Percentiles rank a stretch among this genome's conserved stretches.
These are phyloP conservation scores for Aspergillus neotritici DNA, from an alignment of 2,329 filamentous ascomycete genomes.

Conservation along the genomic window DNA sequence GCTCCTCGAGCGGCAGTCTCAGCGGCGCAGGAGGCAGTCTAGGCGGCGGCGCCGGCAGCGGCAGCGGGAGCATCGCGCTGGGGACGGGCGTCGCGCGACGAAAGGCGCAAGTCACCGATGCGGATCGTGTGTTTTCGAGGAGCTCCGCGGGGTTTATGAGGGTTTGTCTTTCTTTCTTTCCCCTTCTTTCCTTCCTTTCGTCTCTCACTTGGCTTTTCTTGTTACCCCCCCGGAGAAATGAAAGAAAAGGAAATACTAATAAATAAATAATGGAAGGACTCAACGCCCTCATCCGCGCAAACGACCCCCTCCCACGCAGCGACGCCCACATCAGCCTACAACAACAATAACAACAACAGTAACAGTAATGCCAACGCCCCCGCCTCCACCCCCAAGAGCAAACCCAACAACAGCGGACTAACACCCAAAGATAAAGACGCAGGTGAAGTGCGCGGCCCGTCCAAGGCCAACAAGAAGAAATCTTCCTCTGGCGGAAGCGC, in stretches of 20 bases:
- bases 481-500: neutral
- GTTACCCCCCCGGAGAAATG: neutral
- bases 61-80: neutral
- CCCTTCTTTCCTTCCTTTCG: neutral
- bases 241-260: neutral
- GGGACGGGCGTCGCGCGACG: constrained; percentile 27
- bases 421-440: too few relatives aligned
- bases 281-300: constrained; percentile 40
- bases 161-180: constrained; percentile 20
- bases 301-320: constrained; percentile 44
- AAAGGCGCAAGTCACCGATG: constrained; percentile 42
- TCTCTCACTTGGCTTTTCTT: too few relatives aligned
- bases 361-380: too few relatives aligned
- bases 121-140: constrained; percentile 44
- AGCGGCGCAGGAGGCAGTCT: constrained; percentile 28
- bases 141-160: constrained; percentile 47
- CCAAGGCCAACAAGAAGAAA: too few relatives aligned
- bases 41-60: constrained; percentile 17
- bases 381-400: too few relatives aligned
- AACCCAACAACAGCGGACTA: constrained; percentile 24
- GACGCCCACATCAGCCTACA: constrained; percentile 39
- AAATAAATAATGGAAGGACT: constrained; percentile 31
- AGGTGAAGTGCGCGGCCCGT: too few relatives aligned
- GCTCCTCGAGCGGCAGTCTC: constrained; percentile 52
- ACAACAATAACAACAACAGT: constrained; percentile 14